Base-by-base conservation (phyloP, 768 basidiomycete species). In the Suillus subalutaceus region DNA sequence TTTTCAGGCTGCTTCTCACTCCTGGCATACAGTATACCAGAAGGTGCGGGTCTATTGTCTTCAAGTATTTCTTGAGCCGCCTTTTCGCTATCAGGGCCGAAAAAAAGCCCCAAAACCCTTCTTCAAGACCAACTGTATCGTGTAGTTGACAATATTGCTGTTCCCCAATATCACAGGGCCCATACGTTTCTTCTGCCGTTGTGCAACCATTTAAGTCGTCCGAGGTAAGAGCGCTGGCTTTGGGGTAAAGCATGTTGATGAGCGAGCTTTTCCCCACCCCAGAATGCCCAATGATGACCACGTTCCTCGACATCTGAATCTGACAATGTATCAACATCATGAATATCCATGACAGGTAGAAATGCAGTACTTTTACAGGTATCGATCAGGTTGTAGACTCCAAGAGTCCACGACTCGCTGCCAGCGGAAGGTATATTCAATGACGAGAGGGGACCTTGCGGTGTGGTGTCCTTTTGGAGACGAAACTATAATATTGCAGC, bases 171-270 rank as follows among this genome's bases (percentile, higher is more conserved):
- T 16, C 1, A 6, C 57, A 58, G n/a, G n/a, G n/a, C 40, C 0
- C 0, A 38, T 59, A 59, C 23, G 4, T 2, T 30, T 0, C 1
- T 10, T 6, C 40, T 30, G 1, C 1, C 15, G 0, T 1, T 7
- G 58, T 60, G 40, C 58, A 60, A 6, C 26, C 10, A 0, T 0
- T 3, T 30, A 26, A 0, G 3, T 60, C 16, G 6, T 1, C 1
- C 23, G 37, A 38, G 2, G 4, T 5, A 58, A 0, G 2, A 23
- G 37, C n/a, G n/a, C n/a, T n/a, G n/a, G n/a, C 57, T 4, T 0
- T 1, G 0, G 8, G 18, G 8, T 38, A 41, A 43, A 60, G 18
- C 58, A 60, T 60, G 6, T 60, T 60, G 6, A 60, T 7, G 40
- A 60, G 40, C 2, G 58, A 60, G 26, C 40, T 41, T 30, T 20